phyloP scores from a whole-genome alignment of 495 filamentous ascomycete species.

The Xylaria longipes region DNA sequence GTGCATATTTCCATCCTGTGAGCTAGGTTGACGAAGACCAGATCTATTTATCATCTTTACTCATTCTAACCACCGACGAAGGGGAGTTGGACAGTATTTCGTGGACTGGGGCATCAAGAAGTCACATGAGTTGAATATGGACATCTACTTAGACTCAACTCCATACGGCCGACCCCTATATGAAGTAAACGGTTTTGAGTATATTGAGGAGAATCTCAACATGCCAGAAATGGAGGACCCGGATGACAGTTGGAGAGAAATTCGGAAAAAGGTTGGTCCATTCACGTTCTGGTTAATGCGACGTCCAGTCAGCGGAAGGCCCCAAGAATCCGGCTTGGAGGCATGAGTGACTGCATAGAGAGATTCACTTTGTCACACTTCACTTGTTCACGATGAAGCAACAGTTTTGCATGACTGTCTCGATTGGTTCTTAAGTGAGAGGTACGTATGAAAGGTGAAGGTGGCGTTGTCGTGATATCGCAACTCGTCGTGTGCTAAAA shows the following conservation, averaged over 20 bases:
- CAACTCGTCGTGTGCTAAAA: neutral
- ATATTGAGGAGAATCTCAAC: constrained; percentile 5
- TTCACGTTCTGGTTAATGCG: constrained; percentile 15
- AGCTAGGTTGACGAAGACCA: constrained; percentile 9
- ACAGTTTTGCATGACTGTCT: neutral
- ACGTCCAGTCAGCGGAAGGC: neutral
- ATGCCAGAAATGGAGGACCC: neutral
- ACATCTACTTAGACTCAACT: constrained; percentile 44
- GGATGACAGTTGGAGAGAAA: constrained; percentile 13
- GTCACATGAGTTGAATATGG: constrained; percentile 44
- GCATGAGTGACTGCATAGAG: neutral
- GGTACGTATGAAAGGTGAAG: neutral
- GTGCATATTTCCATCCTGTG: neutral
- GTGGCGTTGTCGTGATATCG: neutral
- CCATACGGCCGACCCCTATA: constrained; percentile 40
- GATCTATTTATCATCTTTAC: constrained; percentile 40
- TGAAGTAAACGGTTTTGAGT: constrained; percentile 25
- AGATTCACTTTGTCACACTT: neutral
- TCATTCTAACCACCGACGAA: constrained; percentile 39
- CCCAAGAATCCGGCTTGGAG: neutral
- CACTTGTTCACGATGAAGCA: neutral
- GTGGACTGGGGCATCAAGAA: constrained; percentile 46
- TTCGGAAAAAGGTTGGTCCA: neutral
- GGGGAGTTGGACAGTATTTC: constrained; percentile 43
- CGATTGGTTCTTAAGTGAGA: neutral